Conservation (phyloP, 1,284 basidiomycete genomes). For the Somion occarium region DNA sequence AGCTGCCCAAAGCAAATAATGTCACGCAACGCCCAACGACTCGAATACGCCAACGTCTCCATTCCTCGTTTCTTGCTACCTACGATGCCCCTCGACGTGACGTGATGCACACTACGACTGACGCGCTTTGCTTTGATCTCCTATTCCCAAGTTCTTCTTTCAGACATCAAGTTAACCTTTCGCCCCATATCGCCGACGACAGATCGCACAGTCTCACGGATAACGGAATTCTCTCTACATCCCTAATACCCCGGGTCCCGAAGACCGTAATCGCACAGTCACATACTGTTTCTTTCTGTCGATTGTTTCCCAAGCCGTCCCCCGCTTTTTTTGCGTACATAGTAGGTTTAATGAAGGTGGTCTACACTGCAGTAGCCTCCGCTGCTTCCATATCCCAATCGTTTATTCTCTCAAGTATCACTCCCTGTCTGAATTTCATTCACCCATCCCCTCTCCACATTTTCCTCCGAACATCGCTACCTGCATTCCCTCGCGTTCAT, state of each 20-base stretch:
- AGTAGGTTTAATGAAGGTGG: neutral
- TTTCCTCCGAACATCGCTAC: neutral
- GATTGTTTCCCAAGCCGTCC: neutral
- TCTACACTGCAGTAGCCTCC: neutral
- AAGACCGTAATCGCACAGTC: neutral
- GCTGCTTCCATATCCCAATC: neutral
- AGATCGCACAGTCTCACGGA: neutral
- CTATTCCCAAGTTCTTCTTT: neutral
- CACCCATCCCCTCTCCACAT: neutral
- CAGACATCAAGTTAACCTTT: too few species aligned
- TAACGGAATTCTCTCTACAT: neutral
- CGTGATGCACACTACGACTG: neutral
- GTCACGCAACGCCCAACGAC: too few species aligned
- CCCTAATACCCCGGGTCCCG: neutral
- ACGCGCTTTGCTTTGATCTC: neutral
- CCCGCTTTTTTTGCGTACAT: neutral
- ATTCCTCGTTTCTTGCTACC: too few species aligned
- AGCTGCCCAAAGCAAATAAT: conserved; percentile 22
- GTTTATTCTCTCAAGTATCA: neutral
- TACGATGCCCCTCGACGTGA: neutral
- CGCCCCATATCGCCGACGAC: too few species aligned
- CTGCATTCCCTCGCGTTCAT: neutral
- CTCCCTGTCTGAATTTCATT: neutral
- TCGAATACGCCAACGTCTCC: too few species aligned
- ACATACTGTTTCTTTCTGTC: neutral